These are phyloP conservation scores for Inonotus obliquus DNA, from an alignment of 1,284 basidiomycete genomes.

Conservation along the genomic window DNA sequence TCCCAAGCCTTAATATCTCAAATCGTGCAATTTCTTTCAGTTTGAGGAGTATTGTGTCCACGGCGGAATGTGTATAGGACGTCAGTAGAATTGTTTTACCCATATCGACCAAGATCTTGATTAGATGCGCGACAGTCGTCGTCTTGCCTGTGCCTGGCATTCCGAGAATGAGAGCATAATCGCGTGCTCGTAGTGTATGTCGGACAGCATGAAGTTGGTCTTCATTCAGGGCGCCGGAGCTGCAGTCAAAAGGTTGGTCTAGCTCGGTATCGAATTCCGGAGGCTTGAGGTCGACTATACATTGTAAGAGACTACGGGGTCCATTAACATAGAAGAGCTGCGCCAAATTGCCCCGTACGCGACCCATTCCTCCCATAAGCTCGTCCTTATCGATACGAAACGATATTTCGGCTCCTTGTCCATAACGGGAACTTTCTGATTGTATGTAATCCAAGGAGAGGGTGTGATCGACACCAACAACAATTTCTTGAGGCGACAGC, in stretches of 20 bases:
- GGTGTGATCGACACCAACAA: constrained; percentile 78
- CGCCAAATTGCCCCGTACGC: constrained; percentile 87
- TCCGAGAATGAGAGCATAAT: constrained; percentile 91
- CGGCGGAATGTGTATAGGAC: constrained; percentile 96
- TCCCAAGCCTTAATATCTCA: constrained; percentile 82
- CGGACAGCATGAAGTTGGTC: constrained; percentile 74
- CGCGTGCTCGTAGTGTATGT: constrained; percentile 73
- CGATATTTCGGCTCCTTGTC: constrained; percentile 33
- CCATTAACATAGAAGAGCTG: constrained; percentile 82
- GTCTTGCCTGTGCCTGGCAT: constrained; percentile 99
- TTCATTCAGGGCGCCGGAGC: constrained; percentile 50
- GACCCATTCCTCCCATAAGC: constrained; percentile 78
- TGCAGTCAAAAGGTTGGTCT: constrained; percentile 11
- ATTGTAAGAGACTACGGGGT: constrained; percentile 55
- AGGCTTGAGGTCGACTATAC: constrained; percentile 77
- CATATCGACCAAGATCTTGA: constrained; percentile 70
- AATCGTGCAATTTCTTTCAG: constrained; percentile 60
- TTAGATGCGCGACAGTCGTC: constrained; percentile 88
- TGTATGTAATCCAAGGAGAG: constrained; percentile 53
- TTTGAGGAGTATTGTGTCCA: constrained; percentile 92
- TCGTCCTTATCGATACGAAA: constrained; percentile 97
- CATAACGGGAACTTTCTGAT: constrained; percentile 11
- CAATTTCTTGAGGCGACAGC: constrained; percentile 60
- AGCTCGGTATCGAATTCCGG: constrained; percentile 56
- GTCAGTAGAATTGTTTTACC: constrained; percentile 89